A percentile compares a stretch with the other conserved stretches of the same genome.
These are phyloP conservation scores for Raffaelea ambrosiae DNA, from an alignment of 2,329 filamentous ascomycete species.

Conservation along the genomic window DNA sequence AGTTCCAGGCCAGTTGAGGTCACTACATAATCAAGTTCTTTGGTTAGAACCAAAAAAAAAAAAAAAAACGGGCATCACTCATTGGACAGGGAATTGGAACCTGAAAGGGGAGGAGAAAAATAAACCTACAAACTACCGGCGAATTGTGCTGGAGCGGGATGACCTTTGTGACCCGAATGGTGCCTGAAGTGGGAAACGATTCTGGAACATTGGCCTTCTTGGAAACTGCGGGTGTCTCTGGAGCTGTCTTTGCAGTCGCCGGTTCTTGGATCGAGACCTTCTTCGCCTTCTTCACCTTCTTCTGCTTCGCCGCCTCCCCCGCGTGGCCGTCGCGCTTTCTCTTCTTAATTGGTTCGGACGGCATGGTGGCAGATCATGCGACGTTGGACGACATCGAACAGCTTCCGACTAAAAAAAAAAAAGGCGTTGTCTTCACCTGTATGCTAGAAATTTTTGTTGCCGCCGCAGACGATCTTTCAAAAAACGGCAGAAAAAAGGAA, in stretches of 20 bases:
- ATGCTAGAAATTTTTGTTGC: background rate
- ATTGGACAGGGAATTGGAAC: no score
- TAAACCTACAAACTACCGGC: conserved; percentile 29
- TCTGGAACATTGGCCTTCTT: no score
- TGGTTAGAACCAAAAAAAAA: no score
- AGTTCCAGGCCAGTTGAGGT: conserved; percentile 31
- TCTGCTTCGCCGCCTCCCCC: conserved; percentile 26
- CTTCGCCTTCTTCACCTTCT: conserved; percentile 44
- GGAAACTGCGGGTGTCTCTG: conserved; percentile 11
- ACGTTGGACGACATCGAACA: no score
- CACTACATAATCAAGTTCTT: no score
- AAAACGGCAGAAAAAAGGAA: background rate
- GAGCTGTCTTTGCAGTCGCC: conserved; percentile 17
- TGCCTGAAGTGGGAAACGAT: no score
- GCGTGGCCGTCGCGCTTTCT: conserved; percentile 41
- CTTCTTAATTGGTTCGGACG: conserved; percentile 30
- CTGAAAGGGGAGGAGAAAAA: no score
- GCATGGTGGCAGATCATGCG: no score
- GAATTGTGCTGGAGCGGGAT: conserved; percentile 37
- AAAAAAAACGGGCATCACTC: no score
- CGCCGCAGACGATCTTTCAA: conserved; percentile 1
- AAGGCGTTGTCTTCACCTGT: no score
- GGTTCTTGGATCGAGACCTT: conserved; percentile 38
- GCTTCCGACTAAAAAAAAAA: no score
- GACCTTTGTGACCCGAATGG: conserved; percentile 37